These are phyloP conservation scores for Macrolepiota dolichaula DNA, from an alignment of 768 basidiomycete species.

Conservation along the genomic window DNA sequence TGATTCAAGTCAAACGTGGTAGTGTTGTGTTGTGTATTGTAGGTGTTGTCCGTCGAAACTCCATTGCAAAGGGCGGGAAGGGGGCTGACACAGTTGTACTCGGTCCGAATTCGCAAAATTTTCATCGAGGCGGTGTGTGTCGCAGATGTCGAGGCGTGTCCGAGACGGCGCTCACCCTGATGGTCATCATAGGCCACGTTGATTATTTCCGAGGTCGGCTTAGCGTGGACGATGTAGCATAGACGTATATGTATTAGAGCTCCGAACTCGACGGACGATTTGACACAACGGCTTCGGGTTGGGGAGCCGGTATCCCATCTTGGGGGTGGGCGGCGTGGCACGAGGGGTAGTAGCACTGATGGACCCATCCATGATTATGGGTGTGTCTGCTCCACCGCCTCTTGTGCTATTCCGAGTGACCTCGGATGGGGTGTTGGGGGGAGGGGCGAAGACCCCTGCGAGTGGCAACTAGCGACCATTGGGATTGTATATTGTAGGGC, in stretches of 20 bases:
- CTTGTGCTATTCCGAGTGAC: too few species aligned
- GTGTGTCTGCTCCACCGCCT: too few species aligned
- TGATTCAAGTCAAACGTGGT: not conserved
- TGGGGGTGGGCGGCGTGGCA: not conserved
- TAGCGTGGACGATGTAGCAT: not conserved
- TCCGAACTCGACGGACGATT: not conserved
- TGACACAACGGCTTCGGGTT: not conserved
- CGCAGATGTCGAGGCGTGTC: not conserved
- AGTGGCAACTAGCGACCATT: not conserved
- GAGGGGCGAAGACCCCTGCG: not conserved
- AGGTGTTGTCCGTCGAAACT: not conserved
- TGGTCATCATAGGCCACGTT: not conserved
- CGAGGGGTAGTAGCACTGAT: not conserved
- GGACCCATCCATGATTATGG: not conserved
- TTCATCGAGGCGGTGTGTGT: not conserved
- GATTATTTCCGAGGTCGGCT: not conserved
- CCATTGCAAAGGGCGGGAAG: too few species aligned
- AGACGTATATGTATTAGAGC: not conserved
- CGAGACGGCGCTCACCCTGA: not conserved
- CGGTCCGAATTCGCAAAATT: not conserved
- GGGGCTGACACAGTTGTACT: not conserved
- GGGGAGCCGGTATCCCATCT: not conserved
- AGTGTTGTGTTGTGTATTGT: not conserved
- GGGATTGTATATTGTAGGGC: not conserved
- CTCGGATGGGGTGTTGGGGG: not conserved